Evolutionary conservation across 352 stramenopile species (phyloP).

Genomic region (Phytopythium oedochilum): DNA sequence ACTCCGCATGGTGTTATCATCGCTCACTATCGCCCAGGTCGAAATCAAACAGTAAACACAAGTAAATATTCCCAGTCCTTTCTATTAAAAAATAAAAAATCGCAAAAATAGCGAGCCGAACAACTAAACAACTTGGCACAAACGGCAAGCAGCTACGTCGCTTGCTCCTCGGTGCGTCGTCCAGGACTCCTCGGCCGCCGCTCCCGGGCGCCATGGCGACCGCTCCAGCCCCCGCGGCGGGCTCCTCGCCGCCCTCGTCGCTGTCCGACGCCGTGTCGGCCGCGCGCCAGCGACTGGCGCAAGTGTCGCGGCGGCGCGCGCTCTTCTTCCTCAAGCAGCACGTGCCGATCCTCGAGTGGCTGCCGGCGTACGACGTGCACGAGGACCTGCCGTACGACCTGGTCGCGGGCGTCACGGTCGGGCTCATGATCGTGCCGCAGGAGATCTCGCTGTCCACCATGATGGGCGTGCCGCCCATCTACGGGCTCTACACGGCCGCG

Average conservation of each 20-base stretch:
- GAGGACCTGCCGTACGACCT: constrained; percentile 53
- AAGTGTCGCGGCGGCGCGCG: constrained; percentile 17
- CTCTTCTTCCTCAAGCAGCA: constrained; percentile 46
- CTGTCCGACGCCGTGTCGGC: background rate
- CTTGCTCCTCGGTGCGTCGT: background rate
- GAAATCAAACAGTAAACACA: too few relatives aligned
- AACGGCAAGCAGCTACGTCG: background rate
- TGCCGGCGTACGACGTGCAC: constrained; percentile 47
- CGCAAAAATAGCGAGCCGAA: too few relatives aligned
- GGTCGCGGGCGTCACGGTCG: constrained; percentile 53
- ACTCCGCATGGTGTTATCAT: background rate
- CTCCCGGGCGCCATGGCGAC: background rate
- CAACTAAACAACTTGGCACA: background rate
- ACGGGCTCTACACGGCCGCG: constrained; percentile 86
- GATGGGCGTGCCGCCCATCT: constrained; percentile 82
- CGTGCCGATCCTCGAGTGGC: constrained; percentile 55
- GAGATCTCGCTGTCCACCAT: constrained; percentile 89
- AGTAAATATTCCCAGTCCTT: too few relatives aligned
- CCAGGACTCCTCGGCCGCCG: background rate
- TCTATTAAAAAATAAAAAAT: too few relatives aligned
- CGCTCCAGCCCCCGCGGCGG: background rate
- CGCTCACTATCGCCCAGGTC: background rate
- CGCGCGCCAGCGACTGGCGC: constrained; percentile 7
- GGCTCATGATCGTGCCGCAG: constrained; percentile 89
- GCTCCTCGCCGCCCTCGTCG: background rate